Evolutionary conservation across 2,329 filamentous ascomycete genomes (phyloP), one percentile per base, ranked within the genome.

Genomic region (Pseudocercospora cruenta): DNA sequence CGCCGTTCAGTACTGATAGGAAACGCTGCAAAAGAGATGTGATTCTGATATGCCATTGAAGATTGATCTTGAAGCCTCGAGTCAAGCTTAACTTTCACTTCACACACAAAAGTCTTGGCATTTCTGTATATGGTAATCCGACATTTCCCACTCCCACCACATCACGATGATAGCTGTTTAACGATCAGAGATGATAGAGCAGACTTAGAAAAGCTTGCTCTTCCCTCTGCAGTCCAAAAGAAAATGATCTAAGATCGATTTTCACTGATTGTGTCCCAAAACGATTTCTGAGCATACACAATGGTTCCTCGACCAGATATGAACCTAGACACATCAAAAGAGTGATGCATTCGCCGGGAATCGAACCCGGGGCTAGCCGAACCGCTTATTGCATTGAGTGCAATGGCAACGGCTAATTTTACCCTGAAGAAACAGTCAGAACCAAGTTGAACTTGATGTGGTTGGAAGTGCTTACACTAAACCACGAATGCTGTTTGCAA

Each of bases 281-380:
- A 16, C 8, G 14, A 45, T 9, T 19, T 4, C 19, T 19, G 14
- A 45, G 12, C 39, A 19, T 16, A 16, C 14, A 51, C 16, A 24
- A 51, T 24, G n/a, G 10, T 21, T 45, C 8, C 3, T 4, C 39
- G 10, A 53, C 55, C 55, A 9, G 16, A 21, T 10, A n/a, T 12
- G 55, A 14, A 45, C 39, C 10, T 6, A 26, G 26, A 26, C 6
- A 26, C 26, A 26, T 6, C 57, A 59, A 59, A 59, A 58, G 26
- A 58, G 19, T 16, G 43, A 24, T 59, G 57, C 57, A n/a, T 43
- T 28, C 21, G 43, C 57, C 57, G 22, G 33, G 57, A 59, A 59
- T 59, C 57, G 57, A 59, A 59, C 57, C 33, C 22, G 57, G 57
- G 57, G 57, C 57, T 45, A 21, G 22, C 19, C 57, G 31, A 59